Conservation (phyloP, 139 green algal genomes). For the Chlamydomonas applanata region DNA sequence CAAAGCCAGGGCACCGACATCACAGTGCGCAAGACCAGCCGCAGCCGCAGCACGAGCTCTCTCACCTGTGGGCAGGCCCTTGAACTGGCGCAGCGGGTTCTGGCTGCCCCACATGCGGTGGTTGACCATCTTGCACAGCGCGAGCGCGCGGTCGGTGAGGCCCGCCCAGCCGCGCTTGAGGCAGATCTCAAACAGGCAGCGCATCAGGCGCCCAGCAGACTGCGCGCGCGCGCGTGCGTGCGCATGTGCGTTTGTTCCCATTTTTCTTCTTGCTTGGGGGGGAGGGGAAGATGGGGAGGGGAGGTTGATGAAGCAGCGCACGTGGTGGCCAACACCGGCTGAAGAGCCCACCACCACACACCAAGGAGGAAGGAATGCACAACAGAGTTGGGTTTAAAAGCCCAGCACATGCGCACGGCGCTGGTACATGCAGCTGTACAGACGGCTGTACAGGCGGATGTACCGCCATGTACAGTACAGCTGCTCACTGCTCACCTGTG, state of each 20-base stretch:
- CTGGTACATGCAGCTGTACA: too few species aligned
- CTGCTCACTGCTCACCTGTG: slow-evolving; percentile 46
- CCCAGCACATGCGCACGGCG: too few species aligned
- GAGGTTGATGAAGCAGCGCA: too few species aligned
- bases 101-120: slow-evolving; percentile 91
- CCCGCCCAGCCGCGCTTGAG: slow-evolving; percentile 89
- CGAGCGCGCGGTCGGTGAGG: slow-evolving; percentile 84
- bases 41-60: neutral
- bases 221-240: slow-evolving; percentile 50
- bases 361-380: too few species aligned
- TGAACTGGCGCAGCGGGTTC: slow-evolving; percentile 89
- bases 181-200: slow-evolving; percentile 96
- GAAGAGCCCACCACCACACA: too few species aligned
- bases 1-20: too few species aligned
- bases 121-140: slow-evolving; percentile 93
- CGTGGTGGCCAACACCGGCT: too few species aligned
- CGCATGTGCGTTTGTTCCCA: too few species aligned
- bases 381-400: too few species aligned
- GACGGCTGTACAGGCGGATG: neutral
- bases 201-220: slow-evolving; percentile 87
- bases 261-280: too few species aligned
- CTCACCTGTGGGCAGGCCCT: slow-evolving; percentile 61
- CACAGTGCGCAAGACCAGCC: neutral
- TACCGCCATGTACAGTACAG: neutral
- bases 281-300: too few species aligned